Conservation (phyloP, 2,329 filamentous ascomycete genomes). For the Verticillium alfalfae region DNA sequence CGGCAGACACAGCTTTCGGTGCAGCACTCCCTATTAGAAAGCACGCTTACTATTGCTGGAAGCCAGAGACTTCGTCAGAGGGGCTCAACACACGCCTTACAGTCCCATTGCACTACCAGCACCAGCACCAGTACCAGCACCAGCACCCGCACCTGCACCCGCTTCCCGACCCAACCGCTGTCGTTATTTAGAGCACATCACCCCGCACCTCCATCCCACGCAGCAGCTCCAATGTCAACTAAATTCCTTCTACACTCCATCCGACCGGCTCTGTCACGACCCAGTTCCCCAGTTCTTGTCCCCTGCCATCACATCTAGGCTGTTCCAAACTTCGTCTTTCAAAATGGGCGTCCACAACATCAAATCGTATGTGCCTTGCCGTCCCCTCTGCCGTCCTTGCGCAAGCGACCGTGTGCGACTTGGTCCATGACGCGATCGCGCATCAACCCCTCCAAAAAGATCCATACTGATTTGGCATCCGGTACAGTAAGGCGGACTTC, state of each 20-base stretch:
- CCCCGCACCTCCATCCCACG: not conserved
- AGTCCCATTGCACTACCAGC: not conserved
- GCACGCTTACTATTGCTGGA: not conserved
- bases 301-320: not conserved
- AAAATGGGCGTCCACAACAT: conserved; percentile 41
- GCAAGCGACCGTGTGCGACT: not conserved
- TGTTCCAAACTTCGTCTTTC: not conserved
- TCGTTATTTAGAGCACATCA: not conserved
- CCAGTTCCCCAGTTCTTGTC: not conserved
- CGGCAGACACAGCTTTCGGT: not conserved
- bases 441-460: not conserved
- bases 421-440: not conserved
- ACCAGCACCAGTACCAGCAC: not conserved
- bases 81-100: not conserved
- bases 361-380: conserved; percentile 22
- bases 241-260: not conserved
- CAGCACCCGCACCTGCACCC: too few relatives aligned
- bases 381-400: not conserved
- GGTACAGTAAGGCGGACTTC: conserved; percentile 53
- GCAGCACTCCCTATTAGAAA: not conserved
- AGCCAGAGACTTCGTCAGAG: not conserved
- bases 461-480: not conserved
- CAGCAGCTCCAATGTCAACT: not conserved
- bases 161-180: not conserved
- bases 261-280: not conserved